phyloP scores from a whole-genome alignment of 1,284 basidiomycete genomes.

The Ustilago loliicola region DNA sequence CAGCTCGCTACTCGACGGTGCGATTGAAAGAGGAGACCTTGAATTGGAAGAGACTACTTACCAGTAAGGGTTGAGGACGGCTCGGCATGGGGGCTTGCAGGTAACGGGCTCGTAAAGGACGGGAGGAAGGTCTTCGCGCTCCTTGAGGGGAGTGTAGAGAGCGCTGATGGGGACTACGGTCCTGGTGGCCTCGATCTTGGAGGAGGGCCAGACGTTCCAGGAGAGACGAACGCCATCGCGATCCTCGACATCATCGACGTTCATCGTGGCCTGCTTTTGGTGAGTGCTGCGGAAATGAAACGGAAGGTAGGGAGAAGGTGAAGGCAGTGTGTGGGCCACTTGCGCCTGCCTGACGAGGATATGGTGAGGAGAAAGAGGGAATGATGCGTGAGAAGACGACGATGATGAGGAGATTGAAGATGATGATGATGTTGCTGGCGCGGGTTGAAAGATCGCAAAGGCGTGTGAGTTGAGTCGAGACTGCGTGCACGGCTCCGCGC shows the following conservation, averaged over 20 bases:
- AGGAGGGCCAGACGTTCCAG: constrained; percentile 99
- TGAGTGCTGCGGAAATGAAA: background rate
- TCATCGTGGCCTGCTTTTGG: constrained; percentile 29
- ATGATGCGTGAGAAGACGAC: constrained; percentile 6
- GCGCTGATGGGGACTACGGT: constrained; percentile 98
- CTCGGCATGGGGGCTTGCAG: constrained; percentile 96
- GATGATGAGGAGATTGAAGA: background rate
- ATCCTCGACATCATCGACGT: constrained; percentile 71
- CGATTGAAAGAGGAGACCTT: no score
- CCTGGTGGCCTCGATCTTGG: constrained; percentile 94
- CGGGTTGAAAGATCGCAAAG: constrained; percentile 31
- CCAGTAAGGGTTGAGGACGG: constrained; percentile 98
- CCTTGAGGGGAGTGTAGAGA: constrained; percentile 96
- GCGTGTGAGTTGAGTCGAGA: background rate
- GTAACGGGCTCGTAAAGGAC: constrained; percentile 98
- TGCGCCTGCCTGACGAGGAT: constrained; percentile 17
- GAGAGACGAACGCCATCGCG: constrained; percentile 74
- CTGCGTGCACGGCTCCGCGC: constrained; percentile 35
- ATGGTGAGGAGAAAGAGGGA: constrained; percentile 1
- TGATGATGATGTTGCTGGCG: constrained; percentile 21
- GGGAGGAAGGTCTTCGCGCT: constrained; percentile 92
- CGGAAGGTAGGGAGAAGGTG: background rate
- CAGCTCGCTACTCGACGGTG: background rate
- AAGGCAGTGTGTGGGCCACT: background rate
- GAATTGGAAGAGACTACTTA: constrained; percentile 18